Evolutionary conservation across 1,284 basidiomycete species (phyloP), one percentile per base, ranked within the genome.

Genomic region (Leccinum griseonigrum): DNA sequence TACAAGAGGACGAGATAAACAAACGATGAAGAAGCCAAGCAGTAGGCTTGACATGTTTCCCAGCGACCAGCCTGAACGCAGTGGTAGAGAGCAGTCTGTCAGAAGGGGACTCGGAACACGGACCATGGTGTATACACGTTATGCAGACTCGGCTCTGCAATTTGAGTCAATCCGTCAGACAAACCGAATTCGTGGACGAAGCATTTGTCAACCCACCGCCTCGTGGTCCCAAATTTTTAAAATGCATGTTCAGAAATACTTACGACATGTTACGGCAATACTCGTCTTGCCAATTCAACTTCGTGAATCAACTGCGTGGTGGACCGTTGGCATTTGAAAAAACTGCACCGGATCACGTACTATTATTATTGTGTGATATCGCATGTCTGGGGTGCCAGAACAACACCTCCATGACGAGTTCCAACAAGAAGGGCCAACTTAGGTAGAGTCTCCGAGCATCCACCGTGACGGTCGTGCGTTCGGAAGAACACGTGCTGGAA

Each of bases 1-100:
- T 87, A 88, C n/a, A 84, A 57, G 60, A 69, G 58, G 48, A 74
- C 43, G 3, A 63, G 53, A 3, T 36, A 43, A 32, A 56, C 48
- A 11, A 22, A 63, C 18, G 51, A 65, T 10, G 11, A 61, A 56
- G 22, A 63, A 29, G 59, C 57, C 51, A 26, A 59, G 56, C 18
- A 69, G 16, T 3, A 59, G 38, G 48, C 10, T 51, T 11, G 61
- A 18, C 73, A 72, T 74, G 28, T 53, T 59, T 26, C 26, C n/a
- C 18, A 26, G n/a, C 28, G 13, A 38, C 28, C 6, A 5, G 32
- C 34, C 6, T 43, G 36, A 48, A 22, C 32, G 34, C 14, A 4
- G 28, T 10, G 34, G 16, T 26, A 29, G 38, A 52, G 22, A n/a
- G 46, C 16, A 22, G 22, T 22, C 22, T 22, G 22, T 22, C 22